Evolutionary conservation across 1,139 yeast species (phyloP).

Genomic region (Waltiozyma sp.): DNA sequence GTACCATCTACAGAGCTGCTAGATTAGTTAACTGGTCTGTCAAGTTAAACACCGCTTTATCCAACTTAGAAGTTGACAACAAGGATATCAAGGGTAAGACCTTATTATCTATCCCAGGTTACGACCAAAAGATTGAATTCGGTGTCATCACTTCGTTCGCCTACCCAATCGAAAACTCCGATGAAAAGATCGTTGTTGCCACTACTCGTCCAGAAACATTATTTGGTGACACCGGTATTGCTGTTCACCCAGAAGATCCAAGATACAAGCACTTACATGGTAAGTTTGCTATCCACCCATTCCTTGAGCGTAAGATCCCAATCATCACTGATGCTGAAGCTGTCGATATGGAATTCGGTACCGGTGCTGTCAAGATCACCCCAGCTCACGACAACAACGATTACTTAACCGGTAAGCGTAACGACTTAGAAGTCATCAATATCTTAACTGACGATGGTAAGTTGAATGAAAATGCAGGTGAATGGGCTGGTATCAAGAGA

Average conservation of each 20-base stretch:
- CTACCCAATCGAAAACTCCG: slow-evolving; percentile 79
- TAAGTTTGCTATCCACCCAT: slow-evolving; percentile 83
- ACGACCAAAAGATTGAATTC: slow-evolving; percentile 83
- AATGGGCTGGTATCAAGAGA: slow-evolving; percentile 83
- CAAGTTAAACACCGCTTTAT: slow-evolving; percentile 85
- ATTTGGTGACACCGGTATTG: slow-evolving; percentile 96
- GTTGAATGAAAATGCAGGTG: slow-evolving; percentile 88
- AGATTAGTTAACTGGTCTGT: slow-evolving; percentile 97
- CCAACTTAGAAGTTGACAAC: slow-evolving; percentile 93
- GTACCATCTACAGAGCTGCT: slow-evolving; percentile 87
- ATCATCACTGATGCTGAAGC: slow-evolving; percentile 85
- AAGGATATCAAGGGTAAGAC: slow-evolving; percentile 82
- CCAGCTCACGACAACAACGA: slow-evolving; percentile 98
- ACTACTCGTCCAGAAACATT: slow-evolving; percentile 98
- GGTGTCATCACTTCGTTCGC: slow-evolving; percentile 94
- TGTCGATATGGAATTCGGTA: slow-evolving; percentile 98
- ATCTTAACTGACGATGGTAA: slow-evolving; percentile 88
- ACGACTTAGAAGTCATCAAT: slow-evolving; percentile 76
- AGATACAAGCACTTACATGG: slow-evolving; percentile 94
- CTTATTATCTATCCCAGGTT: slow-evolving; percentile 74
- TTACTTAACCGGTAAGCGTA: slow-evolving; percentile 93
- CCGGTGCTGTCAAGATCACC: slow-evolving; percentile 98
- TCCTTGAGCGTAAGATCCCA: slow-evolving; percentile 76
- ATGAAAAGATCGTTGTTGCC: slow-evolving; percentile 83
- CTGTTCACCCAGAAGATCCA: slow-evolving; percentile 90